Base-by-base conservation (phyloP, 495 filamentous ascomycete genomes). In the Astrothelium macrocarpum region DNA sequence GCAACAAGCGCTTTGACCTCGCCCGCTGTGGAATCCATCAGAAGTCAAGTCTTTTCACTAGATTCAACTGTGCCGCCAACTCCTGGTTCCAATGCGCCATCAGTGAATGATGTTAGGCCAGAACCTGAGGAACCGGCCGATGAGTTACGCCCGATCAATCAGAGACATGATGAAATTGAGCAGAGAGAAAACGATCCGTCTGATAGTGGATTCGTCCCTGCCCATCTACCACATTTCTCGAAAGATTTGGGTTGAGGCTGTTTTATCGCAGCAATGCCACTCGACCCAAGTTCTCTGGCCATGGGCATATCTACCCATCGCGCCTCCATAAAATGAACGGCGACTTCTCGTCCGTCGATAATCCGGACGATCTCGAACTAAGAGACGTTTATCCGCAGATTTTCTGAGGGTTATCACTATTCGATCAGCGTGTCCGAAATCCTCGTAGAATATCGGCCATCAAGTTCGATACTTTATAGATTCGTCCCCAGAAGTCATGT, bases 1-100 rank as follows among this genome's bases (percentile, higher is more conserved):
- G 25, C 29, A 16, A 56, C 49, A 2, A 56, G 49, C 49, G 25
- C 49, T 11, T 29, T 56, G 1, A 56, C 49, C 1, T 56, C 49
- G 1, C 49, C 49, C 26, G 49, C 20, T 29, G 29, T 56, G 49
- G 49, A 56, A 29, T 56, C 49, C 16, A 56, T 20, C 20, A 29
- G 49, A 29, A 56, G 49, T 56, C 49, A 56, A 29, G 25, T 56
- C 49, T 29, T 56, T 25, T 56, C 49, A 28, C 49, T 25, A 29
- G 49, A 29, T 5, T 56, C 49, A 0, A 56, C 49, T 26, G 25
- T 28, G 0, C 25, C 49, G 2, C 49, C 49, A 56, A 56, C 49
- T 2, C 49, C 49, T 11, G 49, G 49, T 25, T 56, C 49, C 9
- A 56, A 56, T 2, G 25, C 49, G 49, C 49, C 49, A 29, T 56